Conservation (phyloP, 2,329 filamentous ascomycete species). For the Blastomyces gilchristii region DNA sequence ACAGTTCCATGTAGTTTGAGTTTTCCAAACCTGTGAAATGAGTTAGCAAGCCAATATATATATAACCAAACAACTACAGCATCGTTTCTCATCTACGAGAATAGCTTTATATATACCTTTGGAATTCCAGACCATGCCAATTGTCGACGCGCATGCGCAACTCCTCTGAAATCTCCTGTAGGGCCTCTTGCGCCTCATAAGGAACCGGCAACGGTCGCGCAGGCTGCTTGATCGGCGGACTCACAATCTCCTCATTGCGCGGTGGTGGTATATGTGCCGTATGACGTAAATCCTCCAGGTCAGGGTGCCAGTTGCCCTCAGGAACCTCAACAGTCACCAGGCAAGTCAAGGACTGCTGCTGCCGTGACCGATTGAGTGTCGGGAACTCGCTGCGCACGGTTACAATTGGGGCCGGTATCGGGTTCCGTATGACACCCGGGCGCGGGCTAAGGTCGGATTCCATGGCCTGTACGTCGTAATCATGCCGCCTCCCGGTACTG, state of each 20-base stretch:
- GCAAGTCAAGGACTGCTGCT: constrained; percentile 91
- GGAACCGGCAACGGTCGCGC: constrained; percentile 50
- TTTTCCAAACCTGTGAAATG: constrained; percentile 65
- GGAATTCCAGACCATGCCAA: constrained; percentile 93
- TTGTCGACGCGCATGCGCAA: constrained; percentile 86
- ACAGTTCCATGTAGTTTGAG: constrained; percentile 81
- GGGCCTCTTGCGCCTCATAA: constrained; percentile 63
- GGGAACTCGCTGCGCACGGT: constrained; percentile 95
- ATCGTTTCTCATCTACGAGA: constrained; percentile 1
- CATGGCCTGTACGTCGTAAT: constrained; percentile 95
- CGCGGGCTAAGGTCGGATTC: constrained; percentile 66
- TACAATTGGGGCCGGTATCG: constrained; percentile 83
- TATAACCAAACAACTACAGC: not conserved
- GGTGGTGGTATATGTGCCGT: constrained; percentile 42
- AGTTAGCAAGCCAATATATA: not conserved
- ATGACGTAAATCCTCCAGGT: constrained; percentile 53
- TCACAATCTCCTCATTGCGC: constrained; percentile 45
- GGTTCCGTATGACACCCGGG: constrained; percentile 53
- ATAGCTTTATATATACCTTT: constrained; percentile 42
- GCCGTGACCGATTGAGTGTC: constrained; percentile 78
- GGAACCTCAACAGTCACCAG: constrained; percentile 88
- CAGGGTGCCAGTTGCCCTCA: constrained; percentile 42
- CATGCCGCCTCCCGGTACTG: constrained; percentile 60
- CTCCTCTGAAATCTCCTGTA: constrained; percentile 79
- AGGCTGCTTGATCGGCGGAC: constrained; percentile 33